Base-by-base conservation (phyloP, 2,329 filamentous ascomycete genomes). In the Phyllosticta capitalensis region DNA sequence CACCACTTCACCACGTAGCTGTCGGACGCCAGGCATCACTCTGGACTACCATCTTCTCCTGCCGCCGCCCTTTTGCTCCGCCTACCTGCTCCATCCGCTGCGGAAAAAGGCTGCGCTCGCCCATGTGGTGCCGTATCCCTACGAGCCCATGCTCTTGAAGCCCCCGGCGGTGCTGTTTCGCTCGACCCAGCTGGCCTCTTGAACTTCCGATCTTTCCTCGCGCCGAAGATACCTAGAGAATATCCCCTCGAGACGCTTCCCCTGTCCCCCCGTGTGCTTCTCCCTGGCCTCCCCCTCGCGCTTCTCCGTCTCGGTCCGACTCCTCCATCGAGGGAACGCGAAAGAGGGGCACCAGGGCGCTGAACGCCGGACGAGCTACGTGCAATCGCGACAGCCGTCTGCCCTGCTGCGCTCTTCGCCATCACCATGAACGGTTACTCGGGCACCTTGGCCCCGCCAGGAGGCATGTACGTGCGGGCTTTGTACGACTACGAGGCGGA, bases 401-500 rank as follows among this genome's bases (percentile, higher is more conserved):
- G 30, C 62, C 52, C 63, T 58, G 60, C 60, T 62, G 61, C 63
- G 63, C 62, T 53, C 50, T 59, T 63, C 52, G 51, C 33, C 19
- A 55, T 60, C 64, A 63, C 61, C 48, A 81, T 81, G 78, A 80
- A 80, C 71, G 76, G 74, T 65, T 77, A 79, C 67, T 75, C 71
- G 59, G 78, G 77, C 60, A 77, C 73, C 60, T 69, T 75, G 22
- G 79, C 78, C 54, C 77, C 81, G 26, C 76, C 79, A 54, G 76
- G 76, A 58, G 75, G 75, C 70, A 87, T 96, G 79, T 97, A 94
- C 72, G 94, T 99, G 69, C 88, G 91, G 70, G 94, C 94, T 53
- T 83, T 97, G 64, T 99, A 97, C 80, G 90, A 96, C 78, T 99
- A 97, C 78, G 90, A 96, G 71, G 90, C 94, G 69, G 92, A 99